These are phyloP conservation scores for Colletotrichum spaethianum DNA, from an alignment of 2,329 filamentous ascomycete genomes.

Conservation along the genomic window DNA sequence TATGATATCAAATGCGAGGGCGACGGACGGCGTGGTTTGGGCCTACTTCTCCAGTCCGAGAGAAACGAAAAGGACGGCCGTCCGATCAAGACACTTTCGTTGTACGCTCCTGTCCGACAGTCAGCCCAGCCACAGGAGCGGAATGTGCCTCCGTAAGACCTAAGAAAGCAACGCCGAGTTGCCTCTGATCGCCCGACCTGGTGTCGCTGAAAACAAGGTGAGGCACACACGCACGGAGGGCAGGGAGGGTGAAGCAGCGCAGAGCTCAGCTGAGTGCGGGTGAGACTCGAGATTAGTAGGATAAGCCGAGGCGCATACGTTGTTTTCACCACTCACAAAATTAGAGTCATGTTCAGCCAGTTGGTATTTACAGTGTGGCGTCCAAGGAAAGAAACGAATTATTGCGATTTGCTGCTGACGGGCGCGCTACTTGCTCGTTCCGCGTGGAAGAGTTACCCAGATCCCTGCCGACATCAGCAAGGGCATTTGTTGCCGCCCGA, in stretches of 20 bases:
- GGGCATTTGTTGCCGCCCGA: neutral
- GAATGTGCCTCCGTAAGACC: neutral
- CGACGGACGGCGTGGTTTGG: neutral
- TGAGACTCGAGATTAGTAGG: conserved; percentile 3
- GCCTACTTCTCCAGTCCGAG: neutral
- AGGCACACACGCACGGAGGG: neutral
- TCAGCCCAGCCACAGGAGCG: neutral
- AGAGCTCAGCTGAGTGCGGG: conserved; percentile 1
- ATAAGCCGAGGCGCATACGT: conserved; percentile 3
- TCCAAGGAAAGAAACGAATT: neutral
- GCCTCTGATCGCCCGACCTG: neutral
- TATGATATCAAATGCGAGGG: neutral
- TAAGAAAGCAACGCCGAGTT: conserved; percentile 6
- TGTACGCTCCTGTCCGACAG: neutral
- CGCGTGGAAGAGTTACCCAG: conserved; percentile 15
- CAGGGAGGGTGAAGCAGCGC: neutral
- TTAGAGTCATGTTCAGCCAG: neutral
- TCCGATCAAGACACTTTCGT: neutral
- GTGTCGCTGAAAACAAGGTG: neutral
- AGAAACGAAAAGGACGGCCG: neutral
- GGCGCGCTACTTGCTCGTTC: conserved; percentile 22
- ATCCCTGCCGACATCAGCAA: neutral
- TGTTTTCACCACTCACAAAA: neutral
- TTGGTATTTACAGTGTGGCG: conserved; percentile 34
- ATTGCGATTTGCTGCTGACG: conserved; percentile 17